Percentiles rank a stretch among this genome's conserved stretches.
phyloP scores from a whole-genome alignment of 768 basidiomycete genomes.

The Cubamyces sp. region DNA sequence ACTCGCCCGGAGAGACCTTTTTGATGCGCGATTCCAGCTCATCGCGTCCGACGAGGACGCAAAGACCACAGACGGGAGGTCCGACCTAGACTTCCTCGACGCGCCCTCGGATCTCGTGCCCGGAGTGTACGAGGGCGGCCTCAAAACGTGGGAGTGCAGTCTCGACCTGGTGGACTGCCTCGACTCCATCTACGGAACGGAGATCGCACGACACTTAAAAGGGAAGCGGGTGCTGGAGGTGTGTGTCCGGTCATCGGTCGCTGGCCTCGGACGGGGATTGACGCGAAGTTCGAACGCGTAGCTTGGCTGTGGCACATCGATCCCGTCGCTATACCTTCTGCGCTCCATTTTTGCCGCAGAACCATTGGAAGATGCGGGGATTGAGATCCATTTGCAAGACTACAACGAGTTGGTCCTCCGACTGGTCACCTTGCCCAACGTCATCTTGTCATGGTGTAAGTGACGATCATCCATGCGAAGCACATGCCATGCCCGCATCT shows the following conservation, averaged over 20 bases:
- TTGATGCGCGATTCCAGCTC: constrained; percentile 95
- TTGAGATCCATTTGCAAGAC: constrained; percentile 83
- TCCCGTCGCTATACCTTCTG: constrained; percentile 81
- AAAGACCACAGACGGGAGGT: constrained; percentile 19
- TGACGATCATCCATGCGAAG: constrained; percentile 17
- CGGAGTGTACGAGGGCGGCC: constrained; percentile 91
- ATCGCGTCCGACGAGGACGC: constrained; percentile 48
- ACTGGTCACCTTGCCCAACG: constrained; percentile 78
- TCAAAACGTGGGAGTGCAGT: constrained; percentile 98
- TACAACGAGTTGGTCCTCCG: constrained; percentile 85
- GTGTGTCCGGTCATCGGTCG: constrained; percentile 24
- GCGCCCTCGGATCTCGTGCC: constrained; percentile 89
- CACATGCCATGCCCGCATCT: background rate
- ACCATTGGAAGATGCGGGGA: constrained; percentile 37
- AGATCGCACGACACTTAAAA: constrained; percentile 33
- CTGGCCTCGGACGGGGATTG: background rate
- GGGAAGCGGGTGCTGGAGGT: constrained; percentile 79
- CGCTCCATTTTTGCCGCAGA: constrained; percentile 54
- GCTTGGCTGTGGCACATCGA: constrained; percentile 93
- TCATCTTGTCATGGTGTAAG: constrained; percentile 84
- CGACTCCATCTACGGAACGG: constrained; percentile 37
- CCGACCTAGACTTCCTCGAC: constrained; percentile 68
- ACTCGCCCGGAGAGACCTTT: constrained; percentile 83
- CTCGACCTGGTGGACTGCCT: constrained; percentile 81
- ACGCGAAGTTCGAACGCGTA: constrained; percentile 41